Evolutionary conservation across 2,329 filamentous ascomycete species (phyloP).

Genomic region (Ophiostoma tasmaniense): DNA sequence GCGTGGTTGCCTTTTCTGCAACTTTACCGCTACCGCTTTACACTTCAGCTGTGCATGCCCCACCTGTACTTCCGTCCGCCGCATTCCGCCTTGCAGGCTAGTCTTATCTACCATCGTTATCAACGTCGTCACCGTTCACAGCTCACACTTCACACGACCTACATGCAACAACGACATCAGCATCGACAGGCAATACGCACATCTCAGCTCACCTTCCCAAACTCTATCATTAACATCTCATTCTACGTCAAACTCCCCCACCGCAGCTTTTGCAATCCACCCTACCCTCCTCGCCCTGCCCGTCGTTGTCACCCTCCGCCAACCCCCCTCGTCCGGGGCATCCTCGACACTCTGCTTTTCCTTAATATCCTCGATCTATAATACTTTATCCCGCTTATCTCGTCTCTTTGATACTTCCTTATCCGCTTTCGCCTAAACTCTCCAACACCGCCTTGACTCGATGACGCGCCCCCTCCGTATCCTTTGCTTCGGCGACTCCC

Average conservation of each 20-base stretch:
- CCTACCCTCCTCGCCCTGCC: neutral
- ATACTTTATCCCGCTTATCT: too few species aligned
- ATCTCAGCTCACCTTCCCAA: neutral
- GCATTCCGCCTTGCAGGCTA: neutral
- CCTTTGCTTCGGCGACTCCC: slow-evolving; percentile 57
- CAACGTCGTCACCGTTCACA: neutral
- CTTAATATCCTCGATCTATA: too few species aligned
- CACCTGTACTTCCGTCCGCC: neutral
- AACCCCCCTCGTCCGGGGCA: neutral
- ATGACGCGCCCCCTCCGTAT: slow-evolving; percentile 39
- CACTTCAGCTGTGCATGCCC: neutral
- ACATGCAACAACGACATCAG: neutral
- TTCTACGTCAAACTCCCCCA: neutral
- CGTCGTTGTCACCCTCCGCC: neutral
- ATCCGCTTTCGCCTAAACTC: too few species aligned
- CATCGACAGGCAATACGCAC: neutral
- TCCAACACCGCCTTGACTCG: neutral
- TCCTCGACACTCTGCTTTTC: neutral
- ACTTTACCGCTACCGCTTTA: neutral
- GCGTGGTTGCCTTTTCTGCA: neutral
- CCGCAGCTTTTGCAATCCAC: neutral
- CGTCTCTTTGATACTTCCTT: neutral
- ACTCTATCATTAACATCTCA: neutral
- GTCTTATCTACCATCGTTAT: neutral
- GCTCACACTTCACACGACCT: neutral